Evolutionary conservation across 225 moss, liverwort and hornwort genomes (phyloP), one percentile per base, ranked within the genome.

Genomic region (Bryum argenteum): DNA sequence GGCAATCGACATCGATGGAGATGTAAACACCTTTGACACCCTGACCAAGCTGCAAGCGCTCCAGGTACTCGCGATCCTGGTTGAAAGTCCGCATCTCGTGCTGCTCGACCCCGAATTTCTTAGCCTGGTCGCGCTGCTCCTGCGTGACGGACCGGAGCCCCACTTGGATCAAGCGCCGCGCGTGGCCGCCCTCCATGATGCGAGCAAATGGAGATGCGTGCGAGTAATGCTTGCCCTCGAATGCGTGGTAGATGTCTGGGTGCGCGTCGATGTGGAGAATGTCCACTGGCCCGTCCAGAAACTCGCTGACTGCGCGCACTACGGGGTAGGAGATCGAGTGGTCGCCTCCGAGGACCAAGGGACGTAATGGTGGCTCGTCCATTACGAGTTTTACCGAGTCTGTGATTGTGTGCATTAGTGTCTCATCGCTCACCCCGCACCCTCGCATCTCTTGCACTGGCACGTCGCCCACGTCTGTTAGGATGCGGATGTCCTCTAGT

Each of bases 181-280:
- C 94, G 75, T 91, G 83, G 17, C 94, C 92, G 16, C 80, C 84
- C 72, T 94, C 98, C 98, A 98, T 98, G 65, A 98, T 98, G 68
- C 98, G 91, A 14, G 98, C 98, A 73, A 98, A 98, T 9, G 94
- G 83, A 6, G 94, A 94, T 5, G 98, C 98, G 71, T 98, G 98
- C 3, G 98, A 98, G 67, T 89, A 98, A 8, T 83, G 69, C 8
- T 98, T 98, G 7, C 98, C 98, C 63, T 98, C 98, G 74, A 84
- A 98, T 1, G 80, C 82, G 72, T 98, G 72, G 64, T 98, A 98
- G 11, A 94, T 98, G 75, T 98, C 98, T 1, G 98, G 98, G 72
- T 98, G 98, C 2, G 94, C 98, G 74, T 98, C 98, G 14, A 98
- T 82, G 76, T 98, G 98, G 41, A 98, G 92, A 18, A 98, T 89